A percentile compares a stretch with the other conserved stretches of the same genome.
phyloP scores from a whole-genome alignment of 768 basidiomycete species.

The Mycena floridula region DNA sequence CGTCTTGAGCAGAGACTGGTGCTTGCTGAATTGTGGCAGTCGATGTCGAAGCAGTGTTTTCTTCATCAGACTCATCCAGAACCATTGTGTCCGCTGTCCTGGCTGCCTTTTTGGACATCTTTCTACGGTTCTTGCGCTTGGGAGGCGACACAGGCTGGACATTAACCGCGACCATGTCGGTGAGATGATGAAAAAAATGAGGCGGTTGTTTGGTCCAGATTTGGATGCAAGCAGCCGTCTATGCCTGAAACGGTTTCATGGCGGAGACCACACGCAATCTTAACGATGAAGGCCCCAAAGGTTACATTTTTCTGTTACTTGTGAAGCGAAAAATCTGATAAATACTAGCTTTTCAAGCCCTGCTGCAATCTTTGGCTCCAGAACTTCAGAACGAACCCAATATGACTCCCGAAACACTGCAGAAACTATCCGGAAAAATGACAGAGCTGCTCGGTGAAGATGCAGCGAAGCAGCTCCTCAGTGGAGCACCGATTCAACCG shows the following conservation, averaged over 20 bases:
- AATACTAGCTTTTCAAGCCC: conserved; percentile 30
- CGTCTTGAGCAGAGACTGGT: conserved; percentile 31
- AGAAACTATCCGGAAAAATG: conserved; percentile 53
- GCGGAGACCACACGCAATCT: neutral
- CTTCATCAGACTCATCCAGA: conserved; percentile 21
- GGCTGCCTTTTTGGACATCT: conserved; percentile 38
- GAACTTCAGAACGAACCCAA: conserved; percentile 18
- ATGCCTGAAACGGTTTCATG: too few species aligned
- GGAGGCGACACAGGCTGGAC: conserved; percentile 16
- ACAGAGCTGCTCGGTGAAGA: conserved; percentile 49
- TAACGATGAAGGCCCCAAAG: neutral
- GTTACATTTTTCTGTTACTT: neutral
- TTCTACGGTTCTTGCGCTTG: conserved; percentile 42
- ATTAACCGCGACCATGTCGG: too few species aligned
- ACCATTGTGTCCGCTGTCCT: conserved; percentile 13
- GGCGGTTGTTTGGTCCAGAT: neutral
- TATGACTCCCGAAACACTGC: conserved; percentile 42
- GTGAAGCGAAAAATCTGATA: neutral
- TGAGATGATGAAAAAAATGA: conserved; percentile 9
- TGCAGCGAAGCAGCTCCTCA: conserved; percentile 22
- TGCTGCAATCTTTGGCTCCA: conserved; percentile 33
- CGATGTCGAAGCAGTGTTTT: conserved; percentile 16
- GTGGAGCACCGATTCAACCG: conserved; percentile 54
- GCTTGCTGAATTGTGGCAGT: conserved; percentile 10
- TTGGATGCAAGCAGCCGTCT: too few species aligned